A percentile compares a stretch with the other conserved stretches of the same genome.
Evolutionary conservation across 2,329 filamentous ascomycete genomes (phyloP).

Genomic region (Fonsecaea nubica): DNA sequence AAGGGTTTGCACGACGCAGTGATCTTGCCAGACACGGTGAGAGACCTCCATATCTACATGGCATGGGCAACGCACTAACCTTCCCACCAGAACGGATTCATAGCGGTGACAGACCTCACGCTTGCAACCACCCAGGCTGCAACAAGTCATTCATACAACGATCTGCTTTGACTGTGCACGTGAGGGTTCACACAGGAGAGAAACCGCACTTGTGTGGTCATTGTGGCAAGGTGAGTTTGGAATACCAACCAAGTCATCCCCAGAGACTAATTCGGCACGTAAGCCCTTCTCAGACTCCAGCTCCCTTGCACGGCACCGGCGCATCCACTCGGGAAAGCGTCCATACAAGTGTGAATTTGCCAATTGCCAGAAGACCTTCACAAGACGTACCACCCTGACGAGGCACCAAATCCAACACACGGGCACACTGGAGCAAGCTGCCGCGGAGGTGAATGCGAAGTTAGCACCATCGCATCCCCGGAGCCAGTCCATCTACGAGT

Average conservation of each 20-base stretch:
- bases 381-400: constrained; percentile 89
- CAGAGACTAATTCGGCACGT: constrained; percentile 40
- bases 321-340: constrained; percentile 93
- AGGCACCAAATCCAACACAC: constrained; percentile 96
- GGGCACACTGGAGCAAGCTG: constrained; percentile 92
- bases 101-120: constrained; percentile 85
- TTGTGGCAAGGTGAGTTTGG: constrained; percentile 80
- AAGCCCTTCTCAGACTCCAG: constrained; percentile 96
- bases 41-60: constrained; percentile 44
- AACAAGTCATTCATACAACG: constrained; percentile 97
- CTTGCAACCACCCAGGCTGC: constrained; percentile 86
- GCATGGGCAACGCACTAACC: constrained; percentile 17
- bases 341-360: constrained; percentile 98
- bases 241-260: constrained; percentile 1
- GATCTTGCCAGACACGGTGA: constrained; percentile 93
- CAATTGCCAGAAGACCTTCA: constrained; percentile 98
- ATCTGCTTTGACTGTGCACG: constrained; percentile 92
- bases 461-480: constrained; percentile 64
- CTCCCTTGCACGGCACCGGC: constrained; percentile 87
- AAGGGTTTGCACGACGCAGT: constrained; percentile 90
- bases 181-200: constrained; percentile 94
- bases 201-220: constrained; percentile 98
- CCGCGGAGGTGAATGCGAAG: constrained; percentile 84
- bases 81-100: constrained; percentile 82
- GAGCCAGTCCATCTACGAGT: constrained; percentile 46